Evolutionary conservation across 2,329 filamentous ascomycete genomes (phyloP).

Genomic region (Ophiostoma novo-ulmi): DNA sequence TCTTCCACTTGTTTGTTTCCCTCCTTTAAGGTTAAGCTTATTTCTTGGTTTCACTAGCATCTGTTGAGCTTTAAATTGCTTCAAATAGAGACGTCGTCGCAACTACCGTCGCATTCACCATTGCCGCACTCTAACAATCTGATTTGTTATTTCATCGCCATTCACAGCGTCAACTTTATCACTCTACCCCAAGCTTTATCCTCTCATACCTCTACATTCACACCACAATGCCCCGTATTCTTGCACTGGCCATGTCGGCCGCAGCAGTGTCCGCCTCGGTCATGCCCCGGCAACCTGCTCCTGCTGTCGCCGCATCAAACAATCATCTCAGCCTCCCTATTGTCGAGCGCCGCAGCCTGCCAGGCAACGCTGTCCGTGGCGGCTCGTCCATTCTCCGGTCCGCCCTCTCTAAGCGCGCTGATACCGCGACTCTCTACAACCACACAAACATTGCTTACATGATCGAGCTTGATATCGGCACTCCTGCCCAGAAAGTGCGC

Average conservation of each 20-base stretch:
- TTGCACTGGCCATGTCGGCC: constrained; percentile 23
- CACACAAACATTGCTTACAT: constrained; percentile 26
- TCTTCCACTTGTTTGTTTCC: not conserved
- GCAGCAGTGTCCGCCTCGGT: constrained; percentile 20
- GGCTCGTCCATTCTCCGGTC: not conserved
- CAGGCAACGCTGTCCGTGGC: not conserved
- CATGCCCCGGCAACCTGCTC: constrained; percentile 13
- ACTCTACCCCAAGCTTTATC: not conserved
- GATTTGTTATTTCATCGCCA: not conserved
- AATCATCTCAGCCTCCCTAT: constrained; percentile 23
- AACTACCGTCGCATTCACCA: not conserved
- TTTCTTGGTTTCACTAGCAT: not conserved
- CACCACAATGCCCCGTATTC: constrained; percentile 17
- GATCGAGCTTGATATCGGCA: constrained; percentile 42
- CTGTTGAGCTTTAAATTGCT: not conserved
- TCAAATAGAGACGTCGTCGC: not conserved
- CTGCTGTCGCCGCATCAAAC: not conserved
- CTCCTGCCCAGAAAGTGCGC: constrained; percentile 44
- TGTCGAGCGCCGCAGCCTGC: constrained; percentile 18
- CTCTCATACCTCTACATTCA: not conserved
- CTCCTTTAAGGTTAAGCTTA: not conserved
- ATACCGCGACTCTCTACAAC: constrained; percentile 24
- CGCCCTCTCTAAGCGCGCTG: not conserved
- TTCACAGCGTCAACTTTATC: not conserved
- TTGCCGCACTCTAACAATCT: not conserved